Base-by-base conservation (phyloP, 2,329 filamentous ascomycete genomes). In the Cryphonectria japonica region DNA sequence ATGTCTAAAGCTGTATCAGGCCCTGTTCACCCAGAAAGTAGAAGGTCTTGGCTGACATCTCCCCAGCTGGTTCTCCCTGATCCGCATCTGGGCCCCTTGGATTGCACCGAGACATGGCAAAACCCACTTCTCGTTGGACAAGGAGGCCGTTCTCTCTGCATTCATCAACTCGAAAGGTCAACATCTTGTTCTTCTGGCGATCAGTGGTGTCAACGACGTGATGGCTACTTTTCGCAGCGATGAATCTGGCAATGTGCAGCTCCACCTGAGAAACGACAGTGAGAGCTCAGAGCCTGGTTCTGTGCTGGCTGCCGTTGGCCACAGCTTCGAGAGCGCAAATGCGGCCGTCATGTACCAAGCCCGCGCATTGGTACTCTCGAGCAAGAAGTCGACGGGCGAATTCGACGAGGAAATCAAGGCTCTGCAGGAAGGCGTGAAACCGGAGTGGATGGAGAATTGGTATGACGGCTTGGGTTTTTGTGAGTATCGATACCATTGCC, bases 381-480 rank as follows among this genome's bases (percentile, higher is more conserved):
- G 80, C 76, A 85, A 88, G 69, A 78, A 79, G 11, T 77, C 77
- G 9, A 80, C 80, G 74, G 76, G 83, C 69, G 79, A 87, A 75
- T 76, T 82, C 70, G 81, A 82, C 29, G 79, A 81, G 39, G 85
- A 90, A 71, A 78, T 86, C 37, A 79, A 83, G 69, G 79, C 81
- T 0, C 75, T 87, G 9, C 80, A 80, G 22, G 81, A 84, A 37
- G 85, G 85, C 6, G 81, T 91, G 46, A 85, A 85, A 68, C 82
- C 85, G 7, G 80, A 89, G 78, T 97, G 94, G 94, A 83, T 93
- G 65, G 90, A 96, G 74, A 89, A 93, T 71, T 98, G 95, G 94
- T 95, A 95, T 78, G 96, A 98, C 79, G 94, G 94, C 0, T 83
- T 99, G 52, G 93, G 94, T 0, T 99, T 96, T 78, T 99, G 96